Base-by-base conservation (phyloP, 2,329 filamentous ascomycete genomes). In the Sordariomycetes sp. region DNA sequence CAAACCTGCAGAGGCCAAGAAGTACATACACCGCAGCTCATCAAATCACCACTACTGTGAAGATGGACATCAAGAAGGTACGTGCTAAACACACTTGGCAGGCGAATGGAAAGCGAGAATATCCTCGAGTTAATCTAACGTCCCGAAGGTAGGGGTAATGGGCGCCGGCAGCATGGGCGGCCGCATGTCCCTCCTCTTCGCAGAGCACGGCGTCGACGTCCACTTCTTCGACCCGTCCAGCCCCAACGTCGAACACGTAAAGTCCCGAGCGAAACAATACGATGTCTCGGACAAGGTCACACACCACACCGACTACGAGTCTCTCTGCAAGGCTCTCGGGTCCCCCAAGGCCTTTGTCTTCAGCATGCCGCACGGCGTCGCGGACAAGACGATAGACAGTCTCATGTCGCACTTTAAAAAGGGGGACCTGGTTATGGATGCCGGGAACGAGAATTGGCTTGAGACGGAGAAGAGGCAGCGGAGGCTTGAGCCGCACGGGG, bases 371-470 rank as follows among this genome's bases (percentile, higher is more conserved):
- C 60, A 63, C 32, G 61, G 62, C 5, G 13, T 39, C 35, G 53
- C 53, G 12, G 53, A 54, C 53, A 54, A 42, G 34, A 36, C 53
- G 6, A 54, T 54, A 10, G 53, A 54, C 52, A 10, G 34, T 50
- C 61, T 69, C 8, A 60, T 58, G 68, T 71, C 57, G 58, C 82
- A 79, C 60, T 69, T 89, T 3, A 73, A 76, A 20, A 71, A 72
- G 52, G 80, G 79, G 15, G 85, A 89, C 64, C 80, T 88, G 55
- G 81, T 89, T 57, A 74, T 89, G 35, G 85, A 88, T 64, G 82
- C 80, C 10, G 81, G 80, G 0, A 89, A 88, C 63, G 84, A 89
- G 67, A 74, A 85, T 64, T 87, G 81, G 68, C 69, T 75, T 39
- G 81, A 79, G 53, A 88, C 85, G 0, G 80, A 89, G 64, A 67